phyloP scores from a whole-genome alignment of 2,329 filamentous ascomycete genomes.

The Venturiaceae sp. region DNA sequence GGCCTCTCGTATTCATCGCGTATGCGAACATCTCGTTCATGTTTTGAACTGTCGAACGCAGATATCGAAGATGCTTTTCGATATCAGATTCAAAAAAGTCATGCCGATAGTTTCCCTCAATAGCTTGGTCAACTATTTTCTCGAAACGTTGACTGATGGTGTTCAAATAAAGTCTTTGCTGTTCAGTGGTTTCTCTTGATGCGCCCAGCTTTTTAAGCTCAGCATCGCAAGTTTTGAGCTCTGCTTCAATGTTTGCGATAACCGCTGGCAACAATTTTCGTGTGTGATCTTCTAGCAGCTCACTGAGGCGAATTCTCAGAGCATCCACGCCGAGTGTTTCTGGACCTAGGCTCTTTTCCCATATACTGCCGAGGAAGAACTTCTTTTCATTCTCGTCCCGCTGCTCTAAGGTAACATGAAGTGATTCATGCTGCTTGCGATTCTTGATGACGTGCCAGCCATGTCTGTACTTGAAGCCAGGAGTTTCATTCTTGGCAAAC shows the following conservation, averaged over 20 bases:
- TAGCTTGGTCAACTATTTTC: constrained; percentile 20
- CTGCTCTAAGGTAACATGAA: constrained; percentile 24
- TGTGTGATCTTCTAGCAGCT: constrained; percentile 19
- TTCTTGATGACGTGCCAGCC: constrained; percentile 21
- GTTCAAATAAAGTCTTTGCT: constrained; percentile 27
- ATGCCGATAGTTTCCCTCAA: constrained; percentile 15
- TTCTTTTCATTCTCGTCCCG: constrained; percentile 27
- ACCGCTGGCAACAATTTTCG: constrained; percentile 28
- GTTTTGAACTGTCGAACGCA: constrained; percentile 43
- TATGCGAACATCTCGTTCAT: constrained; percentile 21
- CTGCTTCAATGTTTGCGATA: constrained; percentile 30
- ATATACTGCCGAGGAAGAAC: constrained; percentile 23
- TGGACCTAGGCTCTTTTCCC: background rate
- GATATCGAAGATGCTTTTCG: constrained; percentile 27
- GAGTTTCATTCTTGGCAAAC: constrained; percentile 13
- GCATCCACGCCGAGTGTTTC: background rate
- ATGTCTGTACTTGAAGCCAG: constrained; percentile 13
- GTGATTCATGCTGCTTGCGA: constrained; percentile 18
- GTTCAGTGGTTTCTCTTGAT: constrained; percentile 19
- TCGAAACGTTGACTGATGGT: constrained; percentile 30
- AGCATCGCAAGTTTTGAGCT: background rate
- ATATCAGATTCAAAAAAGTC: constrained; percentile 20
- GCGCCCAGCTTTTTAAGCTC: background rate
- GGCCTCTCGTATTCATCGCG: background rate
- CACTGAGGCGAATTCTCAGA: constrained; percentile 8